Evolutionary conservation across 2,329 filamentous ascomycete species (phyloP).

Genomic region (Penicillium sp.): DNA sequence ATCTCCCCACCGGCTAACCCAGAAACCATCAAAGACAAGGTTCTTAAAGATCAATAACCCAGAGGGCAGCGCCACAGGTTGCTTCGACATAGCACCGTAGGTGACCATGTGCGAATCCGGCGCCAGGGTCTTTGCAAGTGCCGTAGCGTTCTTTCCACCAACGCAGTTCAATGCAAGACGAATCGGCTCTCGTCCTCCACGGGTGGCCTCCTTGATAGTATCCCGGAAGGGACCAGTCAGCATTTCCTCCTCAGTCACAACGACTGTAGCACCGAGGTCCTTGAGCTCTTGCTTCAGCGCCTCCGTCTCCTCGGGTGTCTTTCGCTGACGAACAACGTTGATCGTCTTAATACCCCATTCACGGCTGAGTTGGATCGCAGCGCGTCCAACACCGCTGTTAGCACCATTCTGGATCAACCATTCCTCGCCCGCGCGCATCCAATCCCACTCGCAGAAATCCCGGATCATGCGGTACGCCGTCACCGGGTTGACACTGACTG

Average conservation of each 20-base stretch:
- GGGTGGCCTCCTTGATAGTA: conserved; percentile 66
- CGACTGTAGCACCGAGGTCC: conserved; percentile 61
- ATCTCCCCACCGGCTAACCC: conserved; percentile 89
- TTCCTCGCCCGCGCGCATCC: conserved; percentile 64
- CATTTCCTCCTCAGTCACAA: conserved; percentile 62
- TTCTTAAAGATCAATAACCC: conserved; percentile 92
- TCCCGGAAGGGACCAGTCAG: conserved; percentile 45
- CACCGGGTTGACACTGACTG: conserved; percentile 87
- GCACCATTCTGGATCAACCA: conserved; percentile 98
- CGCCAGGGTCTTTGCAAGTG: conserved; percentile 72
- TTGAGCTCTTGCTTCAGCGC: conserved; percentile 61
- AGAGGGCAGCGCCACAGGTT: conserved; percentile 78
- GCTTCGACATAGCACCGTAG: conserved; percentile 91
- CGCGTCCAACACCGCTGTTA: conserved; percentile 87
- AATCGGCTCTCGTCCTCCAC: conserved; percentile 68
- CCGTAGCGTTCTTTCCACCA: conserved; percentile 78
- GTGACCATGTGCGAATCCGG: conserved; percentile 76
- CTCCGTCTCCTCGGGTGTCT: conserved; percentile 63
- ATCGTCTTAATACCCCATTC: conserved; percentile 89
- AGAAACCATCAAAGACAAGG: conserved; percentile 86
- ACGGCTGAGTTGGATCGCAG: conserved; percentile 81
- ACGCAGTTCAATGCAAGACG: conserved; percentile 89
- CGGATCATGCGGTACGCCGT: conserved; percentile 92
- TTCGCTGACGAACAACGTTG: conserved; percentile 78
- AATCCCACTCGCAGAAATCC: conserved; percentile 63